These are phyloP conservation scores for Microsporum canis DNA, from an alignment of 2,329 filamentous ascomycete genomes.

Conservation along the genomic window DNA sequence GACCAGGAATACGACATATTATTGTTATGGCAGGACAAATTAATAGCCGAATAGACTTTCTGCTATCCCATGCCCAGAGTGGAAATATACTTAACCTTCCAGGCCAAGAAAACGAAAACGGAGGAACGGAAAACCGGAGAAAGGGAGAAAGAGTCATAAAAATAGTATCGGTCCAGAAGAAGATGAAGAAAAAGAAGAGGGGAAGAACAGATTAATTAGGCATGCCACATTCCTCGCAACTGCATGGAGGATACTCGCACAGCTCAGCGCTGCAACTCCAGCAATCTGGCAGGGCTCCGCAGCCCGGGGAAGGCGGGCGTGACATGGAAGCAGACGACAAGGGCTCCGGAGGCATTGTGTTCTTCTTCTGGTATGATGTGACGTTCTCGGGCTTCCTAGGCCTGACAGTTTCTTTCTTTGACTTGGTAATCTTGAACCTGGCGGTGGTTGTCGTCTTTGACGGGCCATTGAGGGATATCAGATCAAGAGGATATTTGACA, in stretches of 20 bases:
- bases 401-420: neutral
- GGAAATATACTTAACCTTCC: no score
- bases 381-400: neutral
- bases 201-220: slow-evolving; percentile 5
- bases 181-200: neutral
- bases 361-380: neutral
- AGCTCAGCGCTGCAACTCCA: slow-evolving; percentile 9
- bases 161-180: neutral
- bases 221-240: slow-evolving; percentile 7
- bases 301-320: neutral
- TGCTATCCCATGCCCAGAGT: neutral
- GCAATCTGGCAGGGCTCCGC: slow-evolving; percentile 9
- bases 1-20: no score
- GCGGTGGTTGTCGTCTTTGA: neutral
- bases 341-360: neutral
- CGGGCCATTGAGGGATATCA: neutral
- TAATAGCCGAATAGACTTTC: no score
- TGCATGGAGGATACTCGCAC: slow-evolving; percentile 8
- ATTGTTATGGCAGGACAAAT: no score
- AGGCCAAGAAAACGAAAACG: neutral
- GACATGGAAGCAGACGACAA: neutral
- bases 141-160: neutral
- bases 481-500: neutral
- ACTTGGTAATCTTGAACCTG: neutral
- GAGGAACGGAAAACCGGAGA: neutral